These are phyloP conservation scores for Bipolaris victoriae DNA, from an alignment of 2,329 filamentous ascomycete species.

Conservation along the genomic window DNA sequence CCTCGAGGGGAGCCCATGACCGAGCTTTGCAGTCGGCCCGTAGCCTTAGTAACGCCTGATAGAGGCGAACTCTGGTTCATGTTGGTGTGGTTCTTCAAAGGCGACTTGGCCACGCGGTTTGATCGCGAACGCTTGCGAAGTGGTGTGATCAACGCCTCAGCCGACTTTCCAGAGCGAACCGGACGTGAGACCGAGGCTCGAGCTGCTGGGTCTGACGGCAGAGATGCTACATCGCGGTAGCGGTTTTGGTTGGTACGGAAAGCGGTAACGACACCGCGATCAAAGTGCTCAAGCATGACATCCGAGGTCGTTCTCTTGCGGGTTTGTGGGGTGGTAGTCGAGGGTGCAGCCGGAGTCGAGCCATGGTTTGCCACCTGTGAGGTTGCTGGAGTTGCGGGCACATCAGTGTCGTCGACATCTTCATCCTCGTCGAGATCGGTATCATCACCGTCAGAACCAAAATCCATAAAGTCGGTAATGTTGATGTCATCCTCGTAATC, in stretches of 20 bases:
- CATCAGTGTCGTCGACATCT: slow-evolving; percentile 42
- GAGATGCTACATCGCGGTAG: slow-evolving; percentile 47
- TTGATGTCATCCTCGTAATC: slow-evolving; percentile 61
- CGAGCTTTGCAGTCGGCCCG: slow-evolving; percentile 34
- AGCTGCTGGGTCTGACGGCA: slow-evolving; percentile 45
- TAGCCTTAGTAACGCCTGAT: slow-evolving; percentile 39
- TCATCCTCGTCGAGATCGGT: slow-evolving; percentile 45
- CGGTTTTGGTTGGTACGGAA: slow-evolving; percentile 50
- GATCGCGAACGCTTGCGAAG: slow-evolving; percentile 45
- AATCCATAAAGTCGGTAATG: slow-evolving; percentile 49
- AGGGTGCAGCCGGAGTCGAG: slow-evolving; percentile 40
- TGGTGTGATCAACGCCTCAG: slow-evolving; percentile 49
- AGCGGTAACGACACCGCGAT: slow-evolving; percentile 58
- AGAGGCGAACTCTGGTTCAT: slow-evolving; percentile 36
- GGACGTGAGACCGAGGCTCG: slow-evolving; percentile 46
- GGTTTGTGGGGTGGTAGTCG: slow-evolving; percentile 29
- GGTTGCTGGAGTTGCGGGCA: slow-evolving; percentile 45
- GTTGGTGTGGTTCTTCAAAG: slow-evolving; percentile 23
- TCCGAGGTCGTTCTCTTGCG: slow-evolving; percentile 42
- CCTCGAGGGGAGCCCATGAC: slow-evolving; percentile 36
- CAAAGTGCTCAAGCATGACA: slow-evolving; percentile 51
- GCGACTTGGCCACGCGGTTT: slow-evolving; percentile 35
- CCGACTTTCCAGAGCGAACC: slow-evolving; percentile 48
- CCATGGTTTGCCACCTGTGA: slow-evolving; percentile 38
- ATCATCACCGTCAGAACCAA: slow-evolving; percentile 44